These are phyloP conservation scores for Pilasporangium apinafurcum DNA, from an alignment of 352 stramenopile genomes.

Conservation along the genomic window DNA sequence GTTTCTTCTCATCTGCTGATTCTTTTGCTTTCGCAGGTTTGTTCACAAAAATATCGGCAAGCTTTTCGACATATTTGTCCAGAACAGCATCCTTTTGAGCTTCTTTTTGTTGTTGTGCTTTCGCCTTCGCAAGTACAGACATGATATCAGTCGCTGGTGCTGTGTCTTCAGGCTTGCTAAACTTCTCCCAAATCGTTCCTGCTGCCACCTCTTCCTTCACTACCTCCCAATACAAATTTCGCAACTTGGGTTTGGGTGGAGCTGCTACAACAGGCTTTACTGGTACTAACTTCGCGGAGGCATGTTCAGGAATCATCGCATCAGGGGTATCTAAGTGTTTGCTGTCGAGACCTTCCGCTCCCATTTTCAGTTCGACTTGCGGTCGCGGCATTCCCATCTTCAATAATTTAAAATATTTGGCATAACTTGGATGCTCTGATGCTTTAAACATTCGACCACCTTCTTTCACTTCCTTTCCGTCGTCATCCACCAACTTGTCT, in stretches of 20 bases:
- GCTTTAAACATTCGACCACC: conserved; percentile 31
- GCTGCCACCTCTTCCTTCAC: conserved; percentile 46
- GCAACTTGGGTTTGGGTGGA: conserved; percentile 72
- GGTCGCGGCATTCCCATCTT: conserved; percentile 92
- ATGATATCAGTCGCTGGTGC: conserved; percentile 12
- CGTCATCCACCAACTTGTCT: conserved; percentile 26
- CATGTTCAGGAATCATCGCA: conserved; percentile 51
- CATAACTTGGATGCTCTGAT: conserved; percentile 84
- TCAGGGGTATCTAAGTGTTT: conserved; percentile 85
- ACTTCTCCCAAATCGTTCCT: conserved; percentile 76
- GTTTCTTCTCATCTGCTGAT: conserved; percentile 34
- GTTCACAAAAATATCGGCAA: conserved; percentile 79
- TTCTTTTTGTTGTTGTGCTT: conserved; percentile 2
- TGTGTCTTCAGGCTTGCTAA: conserved; percentile 24
- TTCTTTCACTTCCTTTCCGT: conserved; percentile 16
- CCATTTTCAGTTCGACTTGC: conserved; percentile 91
- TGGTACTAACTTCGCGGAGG: conserved; percentile 7
- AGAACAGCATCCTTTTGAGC: conserved; percentile 41
- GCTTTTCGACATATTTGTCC: conserved; percentile 57
- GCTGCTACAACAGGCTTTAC: conserved; percentile 26
- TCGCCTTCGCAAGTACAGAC: conserved; percentile 9
- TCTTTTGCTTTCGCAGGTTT: conserved; percentile 61
- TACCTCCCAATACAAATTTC: conserved; percentile 81
- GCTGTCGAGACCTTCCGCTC: conserved; percentile 85
- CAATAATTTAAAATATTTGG: conserved; percentile 95